These are phyloP conservation scores for Cyclotella cryptica DNA, from an alignment of 108 stramenopile genomes.

Conservation along the genomic window DNA sequence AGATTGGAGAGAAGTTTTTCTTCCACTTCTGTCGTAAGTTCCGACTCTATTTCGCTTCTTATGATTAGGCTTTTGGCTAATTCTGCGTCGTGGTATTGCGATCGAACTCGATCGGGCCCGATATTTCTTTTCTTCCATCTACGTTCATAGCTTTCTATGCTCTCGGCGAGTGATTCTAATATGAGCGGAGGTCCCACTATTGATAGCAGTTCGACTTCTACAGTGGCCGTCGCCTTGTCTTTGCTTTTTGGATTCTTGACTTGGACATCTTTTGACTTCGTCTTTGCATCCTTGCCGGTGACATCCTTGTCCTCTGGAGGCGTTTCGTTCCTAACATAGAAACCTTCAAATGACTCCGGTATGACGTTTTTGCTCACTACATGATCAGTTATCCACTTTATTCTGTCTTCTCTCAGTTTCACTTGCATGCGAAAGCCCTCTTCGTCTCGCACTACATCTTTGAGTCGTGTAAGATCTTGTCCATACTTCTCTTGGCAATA, in stretches of 20 bases:
- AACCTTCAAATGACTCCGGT: slow-evolving; percentile 70
- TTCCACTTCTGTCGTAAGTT: slow-evolving; percentile 70
- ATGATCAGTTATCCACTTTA: slow-evolving; percentile 81
- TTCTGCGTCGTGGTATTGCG: slow-evolving; percentile 78
- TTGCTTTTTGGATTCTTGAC: slow-evolving; percentile 2
- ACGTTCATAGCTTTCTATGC: slow-evolving; percentile 52
- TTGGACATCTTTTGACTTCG: slow-evolving; percentile 26
- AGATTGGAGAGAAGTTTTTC: slow-evolving; percentile 76
- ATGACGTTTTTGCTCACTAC: slow-evolving; percentile 56
- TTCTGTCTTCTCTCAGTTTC: slow-evolving; percentile 73
- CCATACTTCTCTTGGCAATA: slow-evolving; percentile 79
- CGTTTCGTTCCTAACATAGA: slow-evolving; percentile 53
- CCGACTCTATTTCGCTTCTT: slow-evolving; percentile 65
- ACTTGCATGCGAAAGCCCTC: slow-evolving; percentile 83
- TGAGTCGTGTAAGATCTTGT: slow-evolving; percentile 68
- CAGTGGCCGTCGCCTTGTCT: slow-evolving; percentile 20
- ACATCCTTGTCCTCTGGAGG: slow-evolving; percentile 45
- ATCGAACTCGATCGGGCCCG: slow-evolving; percentile 61
- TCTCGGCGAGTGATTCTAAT: slow-evolving; percentile 48
- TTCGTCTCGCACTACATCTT: slow-evolving; percentile 76
- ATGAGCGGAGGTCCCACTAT: slow-evolving; percentile 61
- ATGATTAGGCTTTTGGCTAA: slow-evolving; percentile 68
- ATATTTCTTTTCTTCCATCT: slow-evolving; percentile 77
- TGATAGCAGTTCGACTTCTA: slow-evolving; percentile 48
- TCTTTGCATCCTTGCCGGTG: slow-evolving; percentile 49